Evolutionary conservation across 2,329 filamentous ascomycete genomes (phyloP), one percentile per base, ranked within the genome.

Genomic region (Plectosphaerella plurivora): DNA sequence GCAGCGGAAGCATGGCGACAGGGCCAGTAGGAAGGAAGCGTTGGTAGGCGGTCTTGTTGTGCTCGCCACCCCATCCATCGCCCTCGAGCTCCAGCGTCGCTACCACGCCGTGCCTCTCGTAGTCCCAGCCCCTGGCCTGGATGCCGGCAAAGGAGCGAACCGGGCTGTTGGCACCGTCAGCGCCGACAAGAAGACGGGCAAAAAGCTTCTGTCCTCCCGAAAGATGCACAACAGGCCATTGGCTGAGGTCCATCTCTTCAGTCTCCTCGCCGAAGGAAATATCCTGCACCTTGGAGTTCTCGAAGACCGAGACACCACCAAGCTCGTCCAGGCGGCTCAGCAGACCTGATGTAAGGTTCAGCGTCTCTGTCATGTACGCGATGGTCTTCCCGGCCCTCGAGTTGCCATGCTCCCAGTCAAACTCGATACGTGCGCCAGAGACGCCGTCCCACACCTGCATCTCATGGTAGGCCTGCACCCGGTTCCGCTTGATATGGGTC

Each of bases 391-490:
- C 73, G 69, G 61, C 72, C 70, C 45, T 71, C 65, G 47, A 70
- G 37, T 73, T 66, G 44, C 65, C 67, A 5, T 73, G 73, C 20
- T 70, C 70, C 87, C 86, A 89, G 71, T 94, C 89, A 68, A 99
- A 99, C 60, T 90, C 88, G 66, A 99, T 94, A 60, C 86, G 83
- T 36, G 91, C 89, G 54, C 85, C 91, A 41, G 88, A 89, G 52
- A 96, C 83, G 56, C 93, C 95, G 68, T 99, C 94, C 94, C 95
- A 99, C 33, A 97, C 94, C 68, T 96, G 88, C 94, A 99, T 99
- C 62, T 93, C 89, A 54, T 95, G 86, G 69, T 97, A 99, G 1
- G 86, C 81, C 73, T 97, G 92, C 35, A 94, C 83, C 33, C 94
- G 84, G 6, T 82, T 75, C 42, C 77, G 73, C 59, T 89, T 80